Percentiles rank a stretch among this genome's conserved stretches.
These are phyloP conservation scores for Lathyrus oleraceus DNA, from an alignment of 306 rosid species.

Conservation along the genomic window DNA sequence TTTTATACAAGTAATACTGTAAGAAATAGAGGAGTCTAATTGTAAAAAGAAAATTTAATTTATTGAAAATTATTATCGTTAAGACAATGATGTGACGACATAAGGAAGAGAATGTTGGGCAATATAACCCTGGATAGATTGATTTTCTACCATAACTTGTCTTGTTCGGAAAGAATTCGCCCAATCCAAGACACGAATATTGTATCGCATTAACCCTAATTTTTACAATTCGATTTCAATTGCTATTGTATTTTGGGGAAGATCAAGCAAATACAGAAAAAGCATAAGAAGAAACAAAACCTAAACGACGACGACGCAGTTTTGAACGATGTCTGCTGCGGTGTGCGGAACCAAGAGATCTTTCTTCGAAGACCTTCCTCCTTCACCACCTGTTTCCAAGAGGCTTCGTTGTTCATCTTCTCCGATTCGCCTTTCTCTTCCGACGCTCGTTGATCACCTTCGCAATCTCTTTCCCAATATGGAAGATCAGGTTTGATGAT, in stretches of 20 bases:
- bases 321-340: conserved; percentile 92
- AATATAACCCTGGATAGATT: too few relatives aligned
- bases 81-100: too few relatives aligned
- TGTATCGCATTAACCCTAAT: not conserved
- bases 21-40: too few relatives aligned
- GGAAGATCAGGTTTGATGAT: conserved; percentile 56
- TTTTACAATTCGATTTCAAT: not conserved
- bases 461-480: conserved; percentile 72
- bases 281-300: not conserved
- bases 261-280: not conserved
- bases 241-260: not conserved
- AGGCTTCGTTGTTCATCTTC: conserved; percentile 87
- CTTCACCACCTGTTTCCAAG: conserved; percentile 83
- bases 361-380: conserved; percentile 93
- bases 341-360: conserved; percentile 99
- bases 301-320: conserved; percentile 21
- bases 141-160: too few relatives aligned
- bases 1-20: too few relatives aligned
- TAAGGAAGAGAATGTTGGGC: too few relatives aligned
- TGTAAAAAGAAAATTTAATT: too few relatives aligned
- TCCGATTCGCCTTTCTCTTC: conserved; percentile 60
- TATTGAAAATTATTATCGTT: too few relatives aligned
- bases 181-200: too few relatives aligned
- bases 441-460: conserved; percentile 67
- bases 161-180: too few relatives aligned